A percentile compares a stretch with the other conserved stretches of the same genome.
Evolutionary conservation across 768 basidiomycete genomes (phyloP).

Genomic region (Russula sp.): DNA sequence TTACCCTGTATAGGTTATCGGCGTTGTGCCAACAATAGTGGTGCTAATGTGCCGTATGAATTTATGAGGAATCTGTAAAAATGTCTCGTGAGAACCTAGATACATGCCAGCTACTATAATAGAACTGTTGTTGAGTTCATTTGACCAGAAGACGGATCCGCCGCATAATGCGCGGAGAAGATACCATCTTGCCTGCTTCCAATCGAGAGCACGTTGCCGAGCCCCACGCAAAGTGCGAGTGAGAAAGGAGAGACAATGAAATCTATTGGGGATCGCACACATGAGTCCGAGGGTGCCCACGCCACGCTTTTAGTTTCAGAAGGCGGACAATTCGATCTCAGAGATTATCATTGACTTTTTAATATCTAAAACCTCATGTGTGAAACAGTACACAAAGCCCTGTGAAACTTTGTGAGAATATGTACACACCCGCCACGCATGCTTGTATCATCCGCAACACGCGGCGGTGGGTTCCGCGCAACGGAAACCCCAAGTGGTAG

Average conservation of each 20-base stretch:
- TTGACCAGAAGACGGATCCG: conserved; percentile 9
- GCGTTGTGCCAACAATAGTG: conserved; percentile 2
- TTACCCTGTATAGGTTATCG: not conserved
- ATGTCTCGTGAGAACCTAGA: conserved; percentile 5
- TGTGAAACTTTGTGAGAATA: not conserved
- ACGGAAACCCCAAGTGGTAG: not conserved
- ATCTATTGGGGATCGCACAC: not conserved
- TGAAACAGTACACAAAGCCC: not conserved
- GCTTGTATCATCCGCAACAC: not conserved
- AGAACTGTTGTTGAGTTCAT: not conserved
- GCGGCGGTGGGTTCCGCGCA: not conserved
- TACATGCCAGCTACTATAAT: not conserved
- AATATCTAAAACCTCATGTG: conserved; percentile 8
- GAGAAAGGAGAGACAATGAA: not conserved
- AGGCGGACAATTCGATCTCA: not conserved
- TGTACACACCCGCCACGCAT: not conserved
- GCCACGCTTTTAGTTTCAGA: not conserved
- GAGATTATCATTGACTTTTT: not conserved
- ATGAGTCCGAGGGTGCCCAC: not conserved
- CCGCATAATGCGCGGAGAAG: not conserved
- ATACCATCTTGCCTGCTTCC: not conserved
- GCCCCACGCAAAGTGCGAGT: conserved; percentile 12
- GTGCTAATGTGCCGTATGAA: not conserved
- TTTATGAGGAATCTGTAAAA: not conserved
- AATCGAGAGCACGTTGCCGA: not conserved